A percentile compares a stretch with the other conserved stretches of the same genome.
phyloP scores from a whole-genome alignment of 495 filamentous ascomycete genomes.

The Parachaetomium inaequale region DNA sequence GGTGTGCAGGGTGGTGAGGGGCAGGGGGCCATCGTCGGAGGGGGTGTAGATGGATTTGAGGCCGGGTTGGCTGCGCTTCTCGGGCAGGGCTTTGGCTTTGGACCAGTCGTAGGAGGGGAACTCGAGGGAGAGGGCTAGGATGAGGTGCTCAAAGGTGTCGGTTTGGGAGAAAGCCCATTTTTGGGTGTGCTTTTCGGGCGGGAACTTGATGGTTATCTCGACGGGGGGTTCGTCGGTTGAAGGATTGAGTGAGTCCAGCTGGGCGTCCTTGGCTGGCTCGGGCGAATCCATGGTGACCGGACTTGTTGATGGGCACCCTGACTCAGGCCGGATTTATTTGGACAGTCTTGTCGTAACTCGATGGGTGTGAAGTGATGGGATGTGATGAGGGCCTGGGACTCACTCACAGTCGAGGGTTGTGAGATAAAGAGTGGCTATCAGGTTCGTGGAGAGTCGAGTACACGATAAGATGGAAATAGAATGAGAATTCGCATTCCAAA shows the following conservation, averaged over 20 bases:
- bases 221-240: constrained; percentile 8
- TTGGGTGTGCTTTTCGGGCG: constrained; percentile 25
- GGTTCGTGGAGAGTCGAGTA: too few species aligned
- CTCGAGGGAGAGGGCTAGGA: constrained; percentile 13
- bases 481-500: too few species aligned
- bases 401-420: too few species aligned
- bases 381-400: too few species aligned
- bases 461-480: too few species aligned
- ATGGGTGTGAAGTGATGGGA: too few species aligned
- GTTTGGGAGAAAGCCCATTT: constrained; percentile 20
- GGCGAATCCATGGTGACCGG: constrained; percentile 3
- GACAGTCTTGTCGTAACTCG: not conserved
- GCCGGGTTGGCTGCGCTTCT: constrained; percentile 16
- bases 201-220: constrained; percentile 31
- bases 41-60: constrained; percentile 26
- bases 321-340: not conserved
- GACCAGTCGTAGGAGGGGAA: constrained; percentile 35
- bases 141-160: constrained; percentile 22
- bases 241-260: not conserved
- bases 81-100: constrained; percentile 31
- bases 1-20: constrained; percentile 48
- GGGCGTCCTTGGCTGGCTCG: not conserved
- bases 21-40: constrained; percentile 33
- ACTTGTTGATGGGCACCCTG: not conserved
- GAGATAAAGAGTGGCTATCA: too few species aligned